Percentiles rank a stretch among this genome's conserved stretches.
Evolutionary conservation across 1,284 basidiomycete genomes (phyloP).

Genomic region (Leccinum fuscescens): DNA sequence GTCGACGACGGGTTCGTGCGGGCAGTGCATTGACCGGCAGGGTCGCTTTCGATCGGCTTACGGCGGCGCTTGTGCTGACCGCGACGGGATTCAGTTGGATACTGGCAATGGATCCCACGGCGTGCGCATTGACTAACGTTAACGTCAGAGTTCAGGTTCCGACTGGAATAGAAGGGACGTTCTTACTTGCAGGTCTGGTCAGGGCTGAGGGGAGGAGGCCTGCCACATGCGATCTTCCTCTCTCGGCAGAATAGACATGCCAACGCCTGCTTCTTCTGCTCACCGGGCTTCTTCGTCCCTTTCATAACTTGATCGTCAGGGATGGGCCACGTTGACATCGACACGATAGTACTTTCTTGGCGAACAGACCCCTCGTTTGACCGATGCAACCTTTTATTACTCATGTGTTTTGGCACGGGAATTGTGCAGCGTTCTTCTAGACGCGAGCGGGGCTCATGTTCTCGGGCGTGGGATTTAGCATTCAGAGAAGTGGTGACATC

Average conservation of each 20-base stretch:
- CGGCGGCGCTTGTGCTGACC: slow-evolving; percentile 49
- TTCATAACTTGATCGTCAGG: slow-evolving; percentile 36
- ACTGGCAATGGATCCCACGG: slow-evolving; percentile 46
- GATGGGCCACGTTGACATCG: slow-evolving; percentile 35
- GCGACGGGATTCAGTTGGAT: slow-evolving; percentile 51
- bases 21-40: slow-evolving; percentile 20
- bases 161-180: slow-evolving; percentile 1
- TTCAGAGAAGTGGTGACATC: slow-evolving; percentile 10
- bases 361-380: slow-evolving; percentile 31
- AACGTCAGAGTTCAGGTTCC: slow-evolving; percentile 23
- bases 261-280: slow-evolving; percentile 40
- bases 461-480: slow-evolving; percentile 17
- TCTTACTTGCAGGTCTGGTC: slow-evolving; percentile 41
- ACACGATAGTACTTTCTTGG: slow-evolving; percentile 28
- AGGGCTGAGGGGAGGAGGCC: slow-evolving; percentile 33
- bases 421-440: slow-evolving; percentile 26
- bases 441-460: slow-evolving; percentile 24
- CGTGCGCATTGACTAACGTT: slow-evolving; percentile 46
- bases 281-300: slow-evolving; percentile 35
- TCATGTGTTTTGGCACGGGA: slow-evolving; percentile 22
- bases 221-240: slow-evolving; percentile 40
- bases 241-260: slow-evolving; percentile 41
- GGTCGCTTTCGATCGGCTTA: slow-evolving; percentile 30
- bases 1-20: slow-evolving; percentile 27
- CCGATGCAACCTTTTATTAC: slow-evolving; percentile 33